Evolutionary conservation across 140 eudicot species (phyloP).

Genomic region (Stevia rebaudiana): DNA sequence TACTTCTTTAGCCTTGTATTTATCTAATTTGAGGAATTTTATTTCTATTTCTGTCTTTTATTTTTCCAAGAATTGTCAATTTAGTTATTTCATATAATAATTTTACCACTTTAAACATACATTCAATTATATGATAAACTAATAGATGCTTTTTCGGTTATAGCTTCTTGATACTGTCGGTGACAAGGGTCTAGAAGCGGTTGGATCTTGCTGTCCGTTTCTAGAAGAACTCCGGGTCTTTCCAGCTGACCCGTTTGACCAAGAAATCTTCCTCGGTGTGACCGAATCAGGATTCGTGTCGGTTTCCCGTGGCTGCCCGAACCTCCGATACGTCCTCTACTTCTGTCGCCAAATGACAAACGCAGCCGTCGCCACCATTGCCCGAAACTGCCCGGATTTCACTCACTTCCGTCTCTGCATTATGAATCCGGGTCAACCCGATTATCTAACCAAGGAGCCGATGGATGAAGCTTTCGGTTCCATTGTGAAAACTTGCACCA

Average conservation of each 20-base stretch:
- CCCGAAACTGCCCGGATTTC: constrained; percentile 63
- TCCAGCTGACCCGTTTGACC: constrained; percentile 66
- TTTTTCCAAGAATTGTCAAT: not conserved
- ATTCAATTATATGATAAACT: not conserved
- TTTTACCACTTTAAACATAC: no score
- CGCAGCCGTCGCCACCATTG: constrained; percentile 71
- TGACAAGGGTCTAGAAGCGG: constrained; percentile 81
- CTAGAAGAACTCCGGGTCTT: constrained; percentile 84
- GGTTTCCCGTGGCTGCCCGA: constrained; percentile 68
- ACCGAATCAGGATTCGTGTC: constrained; percentile 72
- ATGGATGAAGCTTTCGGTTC: constrained; percentile 89
- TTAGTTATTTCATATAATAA: no score
- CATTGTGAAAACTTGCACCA: constrained; percentile 58
- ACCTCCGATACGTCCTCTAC: constrained; percentile 70
- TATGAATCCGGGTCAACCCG: constrained; percentile 74
- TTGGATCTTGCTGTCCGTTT: constrained; percentile 63
- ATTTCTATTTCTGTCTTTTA: not conserved
- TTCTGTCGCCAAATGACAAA: constrained; percentile 90
- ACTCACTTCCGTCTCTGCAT: constrained; percentile 86
- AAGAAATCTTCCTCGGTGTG: constrained; percentile 44
- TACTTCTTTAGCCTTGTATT: not conserved
- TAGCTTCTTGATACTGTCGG: constrained; percentile 80
- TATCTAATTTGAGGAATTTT: not conserved
- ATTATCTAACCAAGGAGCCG: constrained; percentile 66
- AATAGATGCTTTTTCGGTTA: not conserved